Percentiles rank a stretch among this genome's conserved stretches.
Conservation (phyloP, 2,329 filamentous ascomycete species). For the Aspergillus candidus region DNA sequence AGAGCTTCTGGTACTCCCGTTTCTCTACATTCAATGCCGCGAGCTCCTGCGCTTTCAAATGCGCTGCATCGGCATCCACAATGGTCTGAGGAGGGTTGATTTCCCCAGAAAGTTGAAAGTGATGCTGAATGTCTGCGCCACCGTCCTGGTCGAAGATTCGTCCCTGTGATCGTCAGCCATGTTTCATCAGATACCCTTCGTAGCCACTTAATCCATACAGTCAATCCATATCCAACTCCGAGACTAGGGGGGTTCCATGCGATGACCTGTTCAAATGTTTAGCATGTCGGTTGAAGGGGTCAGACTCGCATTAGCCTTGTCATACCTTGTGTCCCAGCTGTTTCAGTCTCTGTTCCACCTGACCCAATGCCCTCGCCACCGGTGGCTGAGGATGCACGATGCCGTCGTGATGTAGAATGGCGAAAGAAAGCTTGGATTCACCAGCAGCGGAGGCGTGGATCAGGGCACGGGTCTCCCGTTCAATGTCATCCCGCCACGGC, state of each 20-base stretch:
- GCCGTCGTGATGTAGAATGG: slow-evolving; percentile 49
- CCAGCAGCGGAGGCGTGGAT: slow-evolving; percentile 31
- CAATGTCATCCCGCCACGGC: slow-evolving; percentile 54
- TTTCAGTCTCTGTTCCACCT: slow-evolving; percentile 45
- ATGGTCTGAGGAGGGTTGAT: slow-evolving; percentile 42
- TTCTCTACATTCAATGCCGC: slow-evolving; percentile 48
- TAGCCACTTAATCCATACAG: slow-evolving; percentile 25
- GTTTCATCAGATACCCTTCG: too few species aligned
- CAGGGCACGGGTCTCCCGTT: slow-evolving; percentile 31
- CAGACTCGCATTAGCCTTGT: too few species aligned
- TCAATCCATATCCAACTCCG: slow-evolving; percentile 31
- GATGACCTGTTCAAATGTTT: slow-evolving; percentile 37
- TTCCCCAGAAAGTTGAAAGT: slow-evolving; percentile 53
- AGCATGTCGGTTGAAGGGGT: not conserved
- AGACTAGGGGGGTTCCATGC: slow-evolving; percentile 55
- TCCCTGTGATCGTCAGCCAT: slow-evolving; percentile 16
- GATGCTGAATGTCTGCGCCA: slow-evolving; percentile 45
- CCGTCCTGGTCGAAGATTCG: slow-evolving; percentile 38
- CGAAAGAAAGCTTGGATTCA: slow-evolving; percentile 46
- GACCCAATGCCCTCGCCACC: slow-evolving; percentile 49
- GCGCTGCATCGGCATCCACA: slow-evolving; percentile 21
- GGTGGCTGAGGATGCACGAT: slow-evolving; percentile 51
- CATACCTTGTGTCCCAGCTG: slow-evolving; percentile 47
- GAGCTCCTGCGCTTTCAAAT: slow-evolving; percentile 40
- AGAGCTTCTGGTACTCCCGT: slow-evolving; percentile 51